Percentiles rank a stretch among this genome's conserved stretches.
Conservation (phyloP, 192 early-diverging fungal genomes). For the Backusella luteola region DNA sequence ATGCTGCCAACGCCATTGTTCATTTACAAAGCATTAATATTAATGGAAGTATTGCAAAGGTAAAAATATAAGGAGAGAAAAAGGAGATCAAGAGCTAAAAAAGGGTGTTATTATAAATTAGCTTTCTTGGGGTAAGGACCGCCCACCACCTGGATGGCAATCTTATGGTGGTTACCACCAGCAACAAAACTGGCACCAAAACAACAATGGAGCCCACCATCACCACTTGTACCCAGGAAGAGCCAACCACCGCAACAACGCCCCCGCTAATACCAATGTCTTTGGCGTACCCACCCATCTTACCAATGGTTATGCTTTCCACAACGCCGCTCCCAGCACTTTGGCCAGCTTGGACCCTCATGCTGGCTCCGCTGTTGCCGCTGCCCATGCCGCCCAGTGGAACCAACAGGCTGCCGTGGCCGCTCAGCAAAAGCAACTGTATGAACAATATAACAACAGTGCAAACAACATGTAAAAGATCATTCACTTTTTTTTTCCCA, state of each 20-base stretch:
- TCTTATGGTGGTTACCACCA: conserved; percentile 34
- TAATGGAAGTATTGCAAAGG: conserved; percentile 76
- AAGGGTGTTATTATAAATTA: conserved; percentile 15
- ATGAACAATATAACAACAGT: conserved; percentile 31
- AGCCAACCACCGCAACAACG: background rate
- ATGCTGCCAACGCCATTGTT: conserved; percentile 86
- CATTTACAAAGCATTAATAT: conserved; percentile 69
- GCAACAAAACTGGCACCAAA: conserved; percentile 26
- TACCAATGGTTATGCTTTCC: conserved; percentile 20
- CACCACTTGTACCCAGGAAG: background rate
- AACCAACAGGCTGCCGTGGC: conserved; percentile 15
- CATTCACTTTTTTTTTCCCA: background rate
- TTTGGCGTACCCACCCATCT: conserved; percentile 14
- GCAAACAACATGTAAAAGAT: conserved; percentile 16
- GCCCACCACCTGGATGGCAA: conserved; percentile 49
- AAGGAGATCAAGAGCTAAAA: background rate
- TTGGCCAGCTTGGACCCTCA: conserved; percentile 25
- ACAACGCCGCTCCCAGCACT: conserved; percentile 4
- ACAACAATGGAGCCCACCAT: conserved; percentile 18
- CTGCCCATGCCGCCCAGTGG: conserved; percentile 24
- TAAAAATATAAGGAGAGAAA: conserved; percentile 26
- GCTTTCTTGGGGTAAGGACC: conserved; percentile 90
- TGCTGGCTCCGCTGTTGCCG: conserved; percentile 6
- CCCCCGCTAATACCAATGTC: conserved; percentile 6
- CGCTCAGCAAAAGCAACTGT: conserved; percentile 24